Percentiles rank a stretch among this genome's conserved stretches.
phyloP scores from a whole-genome alignment of 2,329 filamentous ascomycete species.

The Alternaria consortialis region DNA sequence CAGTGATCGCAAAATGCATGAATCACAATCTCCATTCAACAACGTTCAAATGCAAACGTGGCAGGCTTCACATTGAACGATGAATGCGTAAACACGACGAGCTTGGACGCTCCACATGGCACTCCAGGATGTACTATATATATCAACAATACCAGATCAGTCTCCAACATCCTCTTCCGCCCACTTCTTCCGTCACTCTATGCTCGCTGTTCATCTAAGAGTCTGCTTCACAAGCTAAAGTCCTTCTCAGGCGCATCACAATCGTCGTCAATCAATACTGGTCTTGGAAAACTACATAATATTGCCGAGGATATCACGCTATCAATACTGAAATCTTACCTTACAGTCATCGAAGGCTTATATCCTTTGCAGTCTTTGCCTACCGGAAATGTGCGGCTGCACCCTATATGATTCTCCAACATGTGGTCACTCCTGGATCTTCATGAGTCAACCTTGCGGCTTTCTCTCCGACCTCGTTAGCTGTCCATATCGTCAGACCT shows the following conservation, averaged over 20 bases:
- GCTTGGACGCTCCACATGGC: conserved; percentile 19
- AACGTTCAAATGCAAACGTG: conserved; percentile 21
- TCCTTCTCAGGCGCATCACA: not conserved
- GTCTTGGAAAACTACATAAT: not conserved
- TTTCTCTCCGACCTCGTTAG: conserved; percentile 52
- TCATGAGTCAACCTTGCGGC: conserved; percentile 56
- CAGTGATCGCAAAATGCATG: conserved; percentile 30
- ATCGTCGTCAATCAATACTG: not conserved
- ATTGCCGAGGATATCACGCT: not conserved
- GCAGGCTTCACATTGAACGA: conserved; percentile 18
- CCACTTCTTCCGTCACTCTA: conserved; percentile 1
- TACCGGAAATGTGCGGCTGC: conserved; percentile 57
- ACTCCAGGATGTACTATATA: conserved; percentile 30
- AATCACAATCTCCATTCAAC: conserved; percentile 15
- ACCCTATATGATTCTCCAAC: conserved; percentile 56
- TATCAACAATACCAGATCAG: conserved; percentile 21
- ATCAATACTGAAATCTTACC: not conserved
- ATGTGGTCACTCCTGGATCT: conserved; percentile 61
- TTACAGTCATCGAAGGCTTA: not conserved
- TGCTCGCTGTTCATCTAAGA: not conserved
- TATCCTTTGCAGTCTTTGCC: not conserved
- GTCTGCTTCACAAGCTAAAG: not conserved
- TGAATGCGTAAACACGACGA: conserved; percentile 15
- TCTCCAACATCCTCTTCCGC: conserved; percentile 11
- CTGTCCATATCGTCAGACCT: conserved; percentile 51